Conservation (phyloP, 2,329 filamentous ascomycete genomes). For the Hypoxylon sp. region DNA sequence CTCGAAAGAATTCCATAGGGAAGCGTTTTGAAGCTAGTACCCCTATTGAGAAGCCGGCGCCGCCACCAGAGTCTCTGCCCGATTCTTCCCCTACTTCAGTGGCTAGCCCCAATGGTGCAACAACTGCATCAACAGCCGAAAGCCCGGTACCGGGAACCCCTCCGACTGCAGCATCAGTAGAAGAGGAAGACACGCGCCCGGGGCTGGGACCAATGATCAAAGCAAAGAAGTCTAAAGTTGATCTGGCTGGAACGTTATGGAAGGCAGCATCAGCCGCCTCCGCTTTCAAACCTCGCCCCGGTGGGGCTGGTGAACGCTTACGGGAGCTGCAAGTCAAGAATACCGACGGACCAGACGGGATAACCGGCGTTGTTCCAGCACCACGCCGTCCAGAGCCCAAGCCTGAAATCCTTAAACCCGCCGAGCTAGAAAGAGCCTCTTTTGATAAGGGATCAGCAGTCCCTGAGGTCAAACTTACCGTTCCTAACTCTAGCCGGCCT, state of each 20-base stretch:
- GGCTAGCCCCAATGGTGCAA: constrained; percentile 29
- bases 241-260: constrained; percentile 79
- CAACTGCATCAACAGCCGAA: constrained; percentile 38
- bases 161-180: constrained; percentile 42
- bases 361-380: constrained; percentile 86
- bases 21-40: constrained; percentile 47
- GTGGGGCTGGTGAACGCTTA: constrained; percentile 84
- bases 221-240: constrained; percentile 74
- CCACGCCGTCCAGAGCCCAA: constrained; percentile 62
- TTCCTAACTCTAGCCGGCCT: constrained; percentile 55
- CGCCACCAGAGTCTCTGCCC: constrained; percentile 26
- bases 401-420: constrained; percentile 48
- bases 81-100: constrained; percentile 20
- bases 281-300: constrained; percentile 85
- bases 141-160: constrained; percentile 42
- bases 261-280: constrained; percentile 78
- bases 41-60: constrained; percentile 45
- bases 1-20: constrained; percentile 55
- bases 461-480: constrained; percentile 67
- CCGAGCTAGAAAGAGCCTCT: constrained; percentile 47
- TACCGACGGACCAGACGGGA: constrained; percentile 81
- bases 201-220: constrained; percentile 93
- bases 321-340: constrained; percentile 67
- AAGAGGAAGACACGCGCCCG: constrained; percentile 66
- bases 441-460: constrained; percentile 51